A percentile compares a stretch with the other conserved stretches of the same genome.
Conservation (phyloP, 768 basidiomycete genomes). For the Amanita pallidorosea region DNA sequence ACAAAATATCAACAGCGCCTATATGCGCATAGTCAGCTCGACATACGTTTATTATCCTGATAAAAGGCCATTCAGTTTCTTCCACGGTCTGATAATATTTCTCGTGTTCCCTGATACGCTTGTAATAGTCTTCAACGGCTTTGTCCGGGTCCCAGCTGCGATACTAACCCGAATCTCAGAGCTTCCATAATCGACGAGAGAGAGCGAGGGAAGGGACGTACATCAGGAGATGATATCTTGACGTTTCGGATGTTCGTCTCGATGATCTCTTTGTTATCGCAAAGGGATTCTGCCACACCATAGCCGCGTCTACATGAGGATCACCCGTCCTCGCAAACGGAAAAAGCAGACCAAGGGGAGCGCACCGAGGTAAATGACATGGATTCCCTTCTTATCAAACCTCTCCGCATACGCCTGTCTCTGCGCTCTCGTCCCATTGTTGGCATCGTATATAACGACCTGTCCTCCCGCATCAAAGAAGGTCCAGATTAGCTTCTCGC, state of each 20-base stretch:
- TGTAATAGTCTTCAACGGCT: slow-evolving; percentile 87
- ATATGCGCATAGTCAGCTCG: slow-evolving; percentile 8
- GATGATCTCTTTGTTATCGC: slow-evolving; percentile 88
- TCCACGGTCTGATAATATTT: slow-evolving; percentile 84
- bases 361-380: slow-evolving; percentile 88
- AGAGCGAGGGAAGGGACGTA: slow-evolving; percentile 31
- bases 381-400: slow-evolving; percentile 79
- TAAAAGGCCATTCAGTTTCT: slow-evolving; percentile 86
- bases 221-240: slow-evolving; percentile 97
- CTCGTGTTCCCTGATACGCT: slow-evolving; percentile 82
- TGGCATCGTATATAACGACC: slow-evolving; percentile 98
- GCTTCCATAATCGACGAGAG: neutral
- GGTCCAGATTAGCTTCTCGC: slow-evolving; percentile 82
- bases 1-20: neutral
- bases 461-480: slow-evolving; percentile 85
- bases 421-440: slow-evolving; percentile 68
- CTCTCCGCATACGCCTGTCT: slow-evolving; percentile 70
- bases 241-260: slow-evolving; percentile 91
- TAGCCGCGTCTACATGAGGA: no score
- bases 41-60: slow-evolving; percentile 84
- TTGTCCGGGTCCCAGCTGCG: slow-evolving; percentile 86
- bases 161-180: slow-evolving; percentile 42
- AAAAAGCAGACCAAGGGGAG: neutral
- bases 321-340: no score
- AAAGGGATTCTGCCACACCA: slow-evolving; percentile 63